These are phyloP conservation scores for Parathielavia appendiculata DNA, from an alignment of 495 filamentous ascomycete species.

Conservation along the genomic window DNA sequence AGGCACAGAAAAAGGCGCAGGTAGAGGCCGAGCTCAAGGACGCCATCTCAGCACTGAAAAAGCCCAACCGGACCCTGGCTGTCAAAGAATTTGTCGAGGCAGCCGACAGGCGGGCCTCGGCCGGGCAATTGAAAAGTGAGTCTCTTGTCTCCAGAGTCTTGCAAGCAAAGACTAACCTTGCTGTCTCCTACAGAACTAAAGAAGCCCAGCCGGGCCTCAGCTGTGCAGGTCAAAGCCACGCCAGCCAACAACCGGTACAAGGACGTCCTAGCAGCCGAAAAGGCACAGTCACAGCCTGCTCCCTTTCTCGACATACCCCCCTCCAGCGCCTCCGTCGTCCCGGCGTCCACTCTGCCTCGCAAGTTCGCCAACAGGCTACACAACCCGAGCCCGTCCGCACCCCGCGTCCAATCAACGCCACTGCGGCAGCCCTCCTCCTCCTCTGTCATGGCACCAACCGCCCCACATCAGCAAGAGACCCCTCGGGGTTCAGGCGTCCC, in stretches of 20 bases:
- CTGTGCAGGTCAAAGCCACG: slow-evolving; percentile 72
- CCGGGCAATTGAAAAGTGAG: slow-evolving; percentile 40
- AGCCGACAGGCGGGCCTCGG: slow-evolving; percentile 54
- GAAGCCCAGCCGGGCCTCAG: slow-evolving; percentile 59
- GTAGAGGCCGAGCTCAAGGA: slow-evolving; percentile 76
- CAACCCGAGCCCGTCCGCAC: slow-evolving; percentile 1
- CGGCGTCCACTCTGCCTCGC: slow-evolving; percentile 37
- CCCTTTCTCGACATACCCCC: slow-evolving; percentile 19
- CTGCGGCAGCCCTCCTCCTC: slow-evolving; percentile 12
- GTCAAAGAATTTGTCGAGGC: slow-evolving; percentile 66
- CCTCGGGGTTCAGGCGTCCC: slow-evolving; percentile 21
- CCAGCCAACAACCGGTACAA: slow-evolving; percentile 56
- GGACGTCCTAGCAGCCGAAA: slow-evolving; percentile 36
- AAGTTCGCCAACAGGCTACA: slow-evolving; percentile 29
- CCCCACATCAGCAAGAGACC: background rate
- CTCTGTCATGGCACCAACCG: no score
- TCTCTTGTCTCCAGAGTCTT: background rate
- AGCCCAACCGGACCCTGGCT: slow-evolving; percentile 77
- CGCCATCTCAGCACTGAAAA: slow-evolving; percentile 77
- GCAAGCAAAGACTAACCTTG: slow-evolving; percentile 19
- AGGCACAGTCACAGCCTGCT: slow-evolving; percentile 9
- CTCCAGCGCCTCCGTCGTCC: slow-evolving; percentile 30
- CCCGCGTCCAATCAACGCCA: slow-evolving; percentile 33
- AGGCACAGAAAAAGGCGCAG: slow-evolving; percentile 65
- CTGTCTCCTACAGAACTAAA: slow-evolving; percentile 50